Conservation (phyloP, 139 green algal genomes). For the Chlamydomonas schloesseri region DNA sequence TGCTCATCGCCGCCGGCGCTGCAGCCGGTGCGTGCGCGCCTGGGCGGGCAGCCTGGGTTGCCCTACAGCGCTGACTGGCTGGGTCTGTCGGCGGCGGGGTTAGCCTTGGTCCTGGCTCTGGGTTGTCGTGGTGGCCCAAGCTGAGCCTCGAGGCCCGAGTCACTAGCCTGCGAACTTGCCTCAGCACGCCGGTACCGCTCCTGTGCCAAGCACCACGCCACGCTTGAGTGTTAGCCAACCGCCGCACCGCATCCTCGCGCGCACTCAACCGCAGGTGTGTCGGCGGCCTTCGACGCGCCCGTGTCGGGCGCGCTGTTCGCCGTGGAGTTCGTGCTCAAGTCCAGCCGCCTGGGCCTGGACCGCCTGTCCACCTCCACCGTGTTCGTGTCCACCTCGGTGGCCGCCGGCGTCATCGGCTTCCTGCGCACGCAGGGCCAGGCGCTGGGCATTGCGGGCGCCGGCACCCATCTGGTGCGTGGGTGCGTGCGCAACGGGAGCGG, state of each 20-base stretch:
- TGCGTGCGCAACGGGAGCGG: too few species aligned
- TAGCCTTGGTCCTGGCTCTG: too few species aligned
- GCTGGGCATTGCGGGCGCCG: constrained; percentile 62
- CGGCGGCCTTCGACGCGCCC: constrained; percentile 95
- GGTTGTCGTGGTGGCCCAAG: too few species aligned
- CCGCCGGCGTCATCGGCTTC: constrained; percentile 60
- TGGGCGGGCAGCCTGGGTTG: too few species aligned
- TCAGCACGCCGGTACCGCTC: too few species aligned
- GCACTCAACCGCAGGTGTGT: constrained; percentile 70
- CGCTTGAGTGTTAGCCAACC: too few species aligned
- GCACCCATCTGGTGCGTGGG: constrained; percentile 54
- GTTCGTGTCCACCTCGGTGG: constrained; percentile 59
- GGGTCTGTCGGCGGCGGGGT: too few species aligned
- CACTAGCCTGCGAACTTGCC: too few species aligned
- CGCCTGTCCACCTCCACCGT: constrained; percentile 67
- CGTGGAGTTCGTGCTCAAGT: constrained; percentile 88
- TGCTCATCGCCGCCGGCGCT: constrained; percentile 90
- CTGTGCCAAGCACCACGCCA: too few species aligned
- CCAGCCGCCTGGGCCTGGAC: constrained; percentile 64
- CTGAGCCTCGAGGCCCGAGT: too few species aligned
- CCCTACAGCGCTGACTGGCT: too few species aligned
- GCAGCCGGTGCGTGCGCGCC: constrained; percentile 73
- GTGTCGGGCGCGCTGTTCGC: constrained; percentile 95
- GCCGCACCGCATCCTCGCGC: too few species aligned
- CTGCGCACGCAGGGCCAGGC: constrained; percentile 57